Evolutionary conservation across 75 land plant genomes (phyloP).

Genomic region (Pinus tabuliformis): DNA sequence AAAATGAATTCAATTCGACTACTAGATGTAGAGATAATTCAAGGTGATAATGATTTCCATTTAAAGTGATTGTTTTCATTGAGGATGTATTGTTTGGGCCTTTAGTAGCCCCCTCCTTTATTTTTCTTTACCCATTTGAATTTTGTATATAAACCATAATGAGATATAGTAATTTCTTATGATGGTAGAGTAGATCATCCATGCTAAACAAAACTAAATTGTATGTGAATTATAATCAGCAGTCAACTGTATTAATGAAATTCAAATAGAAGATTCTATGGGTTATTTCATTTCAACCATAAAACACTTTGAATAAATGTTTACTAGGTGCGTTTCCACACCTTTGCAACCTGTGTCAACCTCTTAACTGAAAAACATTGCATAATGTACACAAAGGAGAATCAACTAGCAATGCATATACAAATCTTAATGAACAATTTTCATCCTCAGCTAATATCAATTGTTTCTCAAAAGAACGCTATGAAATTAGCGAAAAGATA

Average conservation of each 20-base stretch:
- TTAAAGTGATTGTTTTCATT: slow-evolving; percentile 1
- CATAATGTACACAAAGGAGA: no score
- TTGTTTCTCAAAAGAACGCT: background rate
- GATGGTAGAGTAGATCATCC: no score
- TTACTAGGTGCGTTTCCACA: background rate
- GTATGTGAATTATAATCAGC: background rate
- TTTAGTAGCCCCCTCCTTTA: background rate
- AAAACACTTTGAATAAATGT: background rate
- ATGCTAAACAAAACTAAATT: background rate
- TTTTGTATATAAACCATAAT: background rate
- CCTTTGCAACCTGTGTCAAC: no score
- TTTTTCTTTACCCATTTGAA: background rate
- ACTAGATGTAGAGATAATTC: slow-evolving; percentile 13
- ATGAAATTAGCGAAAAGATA: background rate
- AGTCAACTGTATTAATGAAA: background rate
- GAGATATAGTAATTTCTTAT: background rate
- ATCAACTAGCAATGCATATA: no score
- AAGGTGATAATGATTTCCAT: background rate
- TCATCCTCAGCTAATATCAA: background rate
- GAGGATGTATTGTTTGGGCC: background rate
- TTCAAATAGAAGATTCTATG: background rate
- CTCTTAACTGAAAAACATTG: no score
- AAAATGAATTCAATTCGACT: slow-evolving; percentile 8
- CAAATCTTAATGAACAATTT: no score
- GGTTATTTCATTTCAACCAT: background rate